phyloP scores from a whole-genome alignment of 1,284 basidiomycete species.

The Singerocomus inundabilis region DNA sequence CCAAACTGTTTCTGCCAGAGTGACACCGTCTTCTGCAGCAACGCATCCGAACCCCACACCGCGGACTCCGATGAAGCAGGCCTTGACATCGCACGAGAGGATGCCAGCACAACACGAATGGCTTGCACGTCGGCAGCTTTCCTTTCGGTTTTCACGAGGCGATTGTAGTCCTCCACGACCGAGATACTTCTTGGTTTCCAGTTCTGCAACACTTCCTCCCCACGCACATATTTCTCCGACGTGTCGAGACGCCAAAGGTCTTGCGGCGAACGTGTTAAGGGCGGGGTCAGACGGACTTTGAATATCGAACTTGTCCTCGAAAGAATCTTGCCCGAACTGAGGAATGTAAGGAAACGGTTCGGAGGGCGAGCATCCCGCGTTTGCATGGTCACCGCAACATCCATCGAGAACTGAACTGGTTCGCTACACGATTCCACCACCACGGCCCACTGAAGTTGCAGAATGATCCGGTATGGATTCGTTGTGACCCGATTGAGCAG shows the following conservation, averaged over 20 bases:
- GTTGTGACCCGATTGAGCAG: slow-evolving; percentile 86
- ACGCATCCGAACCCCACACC: slow-evolving; percentile 60
- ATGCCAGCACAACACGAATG: slow-evolving; percentile 72
- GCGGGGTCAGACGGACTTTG: slow-evolving; percentile 77
- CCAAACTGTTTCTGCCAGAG: slow-evolving; percentile 86
- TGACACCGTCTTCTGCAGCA: slow-evolving; percentile 63
- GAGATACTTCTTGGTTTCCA: slow-evolving; percentile 90
- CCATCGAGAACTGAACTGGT: slow-evolving; percentile 84
- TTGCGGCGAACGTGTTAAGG: slow-evolving; percentile 80
- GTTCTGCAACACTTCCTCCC: slow-evolving; percentile 77
- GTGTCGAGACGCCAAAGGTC: slow-evolving; percentile 97
- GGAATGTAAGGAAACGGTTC: slow-evolving; percentile 70
- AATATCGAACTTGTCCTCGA: slow-evolving; percentile 82
- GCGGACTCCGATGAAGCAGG: slow-evolving; percentile 52
- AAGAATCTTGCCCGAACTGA: slow-evolving; percentile 73
- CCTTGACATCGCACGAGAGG: slow-evolving; percentile 44
- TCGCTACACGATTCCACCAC: slow-evolving; percentile 82
- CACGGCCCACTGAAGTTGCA: slow-evolving; percentile 77
- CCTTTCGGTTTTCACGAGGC: slow-evolving; percentile 66
- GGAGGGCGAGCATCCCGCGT: slow-evolving; percentile 85
- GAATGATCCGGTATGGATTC: slow-evolving; percentile 73
- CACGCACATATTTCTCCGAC: slow-evolving; percentile 88
- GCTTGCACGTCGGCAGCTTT: slow-evolving; percentile 88
- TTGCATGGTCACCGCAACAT: slow-evolving; percentile 85
- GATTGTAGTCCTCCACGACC: slow-evolving; percentile 82